Evolutionary conservation across 306 rosid genomes (phyloP), one percentile per base, ranked within the genome.

Genomic region (Glycine tomentella): DNA sequence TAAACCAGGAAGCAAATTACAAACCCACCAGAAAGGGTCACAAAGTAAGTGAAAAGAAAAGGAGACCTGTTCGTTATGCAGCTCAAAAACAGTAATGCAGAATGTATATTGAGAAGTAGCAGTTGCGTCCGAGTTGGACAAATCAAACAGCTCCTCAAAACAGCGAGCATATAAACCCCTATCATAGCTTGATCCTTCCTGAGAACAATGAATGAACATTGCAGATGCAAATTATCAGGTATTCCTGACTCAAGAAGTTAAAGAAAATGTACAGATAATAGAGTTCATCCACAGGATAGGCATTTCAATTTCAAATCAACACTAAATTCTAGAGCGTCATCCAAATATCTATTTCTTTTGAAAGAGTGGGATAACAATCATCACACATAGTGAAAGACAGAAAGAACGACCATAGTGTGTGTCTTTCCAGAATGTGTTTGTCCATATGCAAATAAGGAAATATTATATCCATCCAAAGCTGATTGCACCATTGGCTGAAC

Each of bases 401-500:
- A 80, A 84, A 81, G 70, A 82, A 46, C 46, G 75, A 93, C 97
- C 96, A 91, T 91, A 11, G 97, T 90, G 85, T 91, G 87, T 9
- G 97, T 90, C 90, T 93, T 93, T 84, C 97, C 97, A 5, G 97
- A 93, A 77, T 81, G 59, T 73, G 97, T 91, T 82, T 91, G 96
- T 70, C 97, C 97, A 85, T 93, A 93, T 63, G 93, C 92, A 85
- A 88, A 87, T 77, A 93, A 64, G 16, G 93, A 93, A 84, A 91
- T 84, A 72, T 93, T 91, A 90, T 90, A 87, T 82, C 97, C 97
- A 87, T 91, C 97, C 84, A 93, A 83, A 58, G 96, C 90, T 44
- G 97, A 93, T 84, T 93, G 97, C 70, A 88, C 96, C 84, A 90
- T 62, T 61, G 97, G 97, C 88, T 93, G 97, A 82, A 86, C 94